Base-by-base conservation (phyloP, 1,284 basidiomycete genomes). In the Afroboletus lepidellus region DNA sequence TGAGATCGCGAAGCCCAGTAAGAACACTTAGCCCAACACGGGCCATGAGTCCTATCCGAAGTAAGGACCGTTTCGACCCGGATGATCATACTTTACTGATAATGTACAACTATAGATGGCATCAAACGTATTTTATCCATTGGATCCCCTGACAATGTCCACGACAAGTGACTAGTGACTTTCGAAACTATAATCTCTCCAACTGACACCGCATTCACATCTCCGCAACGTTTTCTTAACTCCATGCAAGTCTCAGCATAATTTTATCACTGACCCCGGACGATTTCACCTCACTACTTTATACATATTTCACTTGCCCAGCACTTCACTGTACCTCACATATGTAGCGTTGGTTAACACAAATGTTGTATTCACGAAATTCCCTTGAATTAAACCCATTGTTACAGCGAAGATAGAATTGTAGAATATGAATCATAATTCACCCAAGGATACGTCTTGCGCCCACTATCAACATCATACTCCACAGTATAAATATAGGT, bases 11-110 rank as follows among this genome's bases (percentile, higher is more conserved):
- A 18, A 69, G 58, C 29, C 56, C 64, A 3, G 43, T 46, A 2
- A 67, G 69, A 33, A 71, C 74, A 21, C 48, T 69, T 32, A 69
- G 63, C 53, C 63, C 63, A 32, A 37, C 53, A 1, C 58, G 62
- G n/a, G 69, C 68, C 23, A 51, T 69, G 55, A 71, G 65, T 25
- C 66, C 66, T 27, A 65, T 67, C 33, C 65, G 66, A 58, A 48
- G 69, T 65, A 56, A 58, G 64, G 16, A n/a, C 20, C 33, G 29
- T 38, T 53, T 11, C n/a, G n/a, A 50, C 27, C 20, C 11, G 8
- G 4, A 33, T 8, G 25, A 24, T 32, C 21, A 12, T 24, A 20
- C 38, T 8, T 39, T 47, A 12, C 46, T 68, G n/a, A 64, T 33
- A 41, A 49, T 38, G n/a, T 34, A 8, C 45, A 36, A 6, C 18